Base-by-base conservation (phyloP, 805 yeast genomes). In the Cyberlindnera galapagoensis region DNA sequence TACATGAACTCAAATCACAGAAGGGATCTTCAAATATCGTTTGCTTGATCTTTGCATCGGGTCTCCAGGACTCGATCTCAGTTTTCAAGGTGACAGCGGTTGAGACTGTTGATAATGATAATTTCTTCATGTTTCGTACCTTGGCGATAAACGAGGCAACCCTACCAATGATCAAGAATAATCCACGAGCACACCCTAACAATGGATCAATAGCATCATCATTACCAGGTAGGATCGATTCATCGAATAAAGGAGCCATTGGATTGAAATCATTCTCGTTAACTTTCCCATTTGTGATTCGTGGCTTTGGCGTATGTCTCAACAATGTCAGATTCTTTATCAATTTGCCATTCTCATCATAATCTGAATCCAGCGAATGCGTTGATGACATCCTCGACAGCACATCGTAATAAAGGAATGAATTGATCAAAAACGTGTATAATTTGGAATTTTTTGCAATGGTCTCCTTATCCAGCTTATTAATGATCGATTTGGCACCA, bases 371-470 rank as follows among this genome's bases (percentile, higher is more conserved):
- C 11, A 60, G 59, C 15, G 57, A 63, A 7, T 61, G 55, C 33
- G 67, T 71, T 17, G 77, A 65, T 0, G 84, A 75, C 68, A 79
- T 68, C 36, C 80, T 71, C 2, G 83, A 76, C 36, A 79, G 54
- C 4, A 78, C 83, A 51, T 79, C 84, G 43, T 74, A 68, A 51
- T 79, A 79, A 26, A 76, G 62, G 76, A 82, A 79, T n/a, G 73
- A 66, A 45, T 78, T 45, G 30, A 49, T 42, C 25, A 49, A 33
- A 18, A 49, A 49, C 21, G 33, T 38, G 40, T 42, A 49, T 4
- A 46, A 28, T 7, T 44, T 35, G 5, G 39, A 26, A 21, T 50
- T 39, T 10, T 28, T 10, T n/a, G 24, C 29, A 4, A 42, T 39
- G 9, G 34, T 33, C 5, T 35, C 20, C 3, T 34, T 32, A 8